Evolutionary conservation across 305 asterid genomes (phyloP).

Genomic region (Fraxinus greggii): DNA sequence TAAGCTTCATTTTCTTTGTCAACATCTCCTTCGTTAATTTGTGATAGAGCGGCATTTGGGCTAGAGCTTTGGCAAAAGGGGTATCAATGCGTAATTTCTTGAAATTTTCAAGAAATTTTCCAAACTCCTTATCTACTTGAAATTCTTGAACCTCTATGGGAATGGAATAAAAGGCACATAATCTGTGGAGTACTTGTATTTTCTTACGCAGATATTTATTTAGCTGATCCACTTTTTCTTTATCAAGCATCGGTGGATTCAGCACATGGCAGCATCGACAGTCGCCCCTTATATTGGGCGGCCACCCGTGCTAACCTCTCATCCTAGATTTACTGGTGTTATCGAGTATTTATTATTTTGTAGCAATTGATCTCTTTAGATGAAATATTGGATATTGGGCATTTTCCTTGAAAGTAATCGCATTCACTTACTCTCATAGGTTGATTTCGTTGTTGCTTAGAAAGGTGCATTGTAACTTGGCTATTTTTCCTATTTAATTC

Average conservation of each 20-base stretch:
- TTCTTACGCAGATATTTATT: neutral
- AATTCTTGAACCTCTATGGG: neutral
- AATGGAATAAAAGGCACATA: neutral
- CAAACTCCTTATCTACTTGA: neutral
- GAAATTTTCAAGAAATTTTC: neutral
- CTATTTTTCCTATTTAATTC: neutral
- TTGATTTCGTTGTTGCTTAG: neutral
- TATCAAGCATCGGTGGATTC: no score
- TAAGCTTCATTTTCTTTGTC: neutral
- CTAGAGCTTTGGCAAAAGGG: neutral
- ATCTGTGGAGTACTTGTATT: neutral
- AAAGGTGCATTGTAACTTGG: neutral
- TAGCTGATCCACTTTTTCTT: neutral
- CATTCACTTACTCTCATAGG: neutral
- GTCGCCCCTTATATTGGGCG: no score
- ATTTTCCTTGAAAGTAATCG: neutral
- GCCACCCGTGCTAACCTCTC: no score
- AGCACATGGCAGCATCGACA: no score
- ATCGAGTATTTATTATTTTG: neutral
- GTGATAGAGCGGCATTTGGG: neutral
- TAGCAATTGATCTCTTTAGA: neutral
- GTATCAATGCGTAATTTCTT: neutral
- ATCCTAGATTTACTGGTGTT: no score
- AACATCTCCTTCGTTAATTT: neutral
- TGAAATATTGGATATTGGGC: neutral